Evolutionary conservation across 441 rosid species (phyloP).

Genomic region (Eutrema salsugineum): DNA sequence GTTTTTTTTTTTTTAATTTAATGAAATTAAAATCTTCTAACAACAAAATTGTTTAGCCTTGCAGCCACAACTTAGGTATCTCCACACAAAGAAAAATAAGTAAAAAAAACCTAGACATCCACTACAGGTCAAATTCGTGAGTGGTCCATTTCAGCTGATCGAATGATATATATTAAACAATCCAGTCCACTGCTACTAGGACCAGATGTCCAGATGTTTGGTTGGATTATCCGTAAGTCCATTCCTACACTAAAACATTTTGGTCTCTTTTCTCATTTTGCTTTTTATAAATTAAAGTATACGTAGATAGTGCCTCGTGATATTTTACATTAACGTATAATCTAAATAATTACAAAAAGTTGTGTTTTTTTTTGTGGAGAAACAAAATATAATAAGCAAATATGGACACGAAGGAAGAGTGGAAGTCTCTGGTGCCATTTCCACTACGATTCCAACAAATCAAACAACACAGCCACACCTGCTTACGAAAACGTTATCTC

Average conservation of each 20-base stretch:
- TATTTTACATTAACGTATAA: too few relatives aligned
- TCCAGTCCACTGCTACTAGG: not conserved
- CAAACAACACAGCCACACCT: not conserved
- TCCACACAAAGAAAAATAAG: not conserved
- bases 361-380: too few relatives aligned
- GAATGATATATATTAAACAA: not conserved
- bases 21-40: too few relatives aligned
- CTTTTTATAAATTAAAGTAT: too few relatives aligned
- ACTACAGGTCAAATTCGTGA: not conserved
- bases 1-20: too few relatives aligned
- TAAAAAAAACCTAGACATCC: not conserved
- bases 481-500: not conserved
- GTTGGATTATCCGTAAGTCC: not conserved
- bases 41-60: not conserved
- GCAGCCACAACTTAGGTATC: not conserved
- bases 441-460: conserved; percentile 7
- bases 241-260: not conserved
- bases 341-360: too few relatives aligned
- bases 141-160: not conserved
- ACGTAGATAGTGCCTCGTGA: too few relatives aligned
- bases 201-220: not conserved
- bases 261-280: too few relatives aligned
- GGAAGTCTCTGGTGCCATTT: conserved; percentile 9
- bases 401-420: not conserved
- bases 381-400: not conserved